Percentiles rank a stretch among this genome's conserved stretches.
Conservation (phyloP, 1,284 basidiomycete genomes). For the Austroboletus niveus region DNA sequence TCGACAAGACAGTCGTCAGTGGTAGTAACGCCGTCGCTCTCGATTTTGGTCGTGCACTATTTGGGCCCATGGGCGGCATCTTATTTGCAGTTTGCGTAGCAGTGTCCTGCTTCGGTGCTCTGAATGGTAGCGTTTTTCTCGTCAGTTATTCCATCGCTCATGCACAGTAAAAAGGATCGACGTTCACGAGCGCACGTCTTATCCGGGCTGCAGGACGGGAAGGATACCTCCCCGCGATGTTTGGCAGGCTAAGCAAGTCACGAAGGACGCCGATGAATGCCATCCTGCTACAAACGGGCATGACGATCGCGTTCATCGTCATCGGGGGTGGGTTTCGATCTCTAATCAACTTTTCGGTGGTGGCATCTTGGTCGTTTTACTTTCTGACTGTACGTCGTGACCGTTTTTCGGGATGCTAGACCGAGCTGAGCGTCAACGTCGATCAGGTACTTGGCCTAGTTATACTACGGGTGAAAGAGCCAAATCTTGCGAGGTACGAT, state of each 20-base stretch:
- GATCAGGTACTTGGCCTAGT: conserved; percentile 81
- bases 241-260: conserved; percentile 70
- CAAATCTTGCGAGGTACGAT: conserved; percentile 73
- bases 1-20: conserved; percentile 78
- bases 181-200: conserved; percentile 82
- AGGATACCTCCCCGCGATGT: conserved; percentile 81
- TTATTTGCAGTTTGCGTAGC: conserved; percentile 91
- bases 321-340: conserved; percentile 87
- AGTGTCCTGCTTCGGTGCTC: conserved; percentile 90
- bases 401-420: not conserved
- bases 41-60: conserved; percentile 87
- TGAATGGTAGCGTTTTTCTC: conserved; percentile 60
- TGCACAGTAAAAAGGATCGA: conserved; percentile 49
- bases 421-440: conserved; percentile 1
- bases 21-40: conserved; percentile 90
- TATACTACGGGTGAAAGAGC: conserved; percentile 88
- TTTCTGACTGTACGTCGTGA: conserved; percentile 74
- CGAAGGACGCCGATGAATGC: conserved; percentile 87
- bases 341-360: conserved; percentile 85
- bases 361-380: conserved; percentile 90
- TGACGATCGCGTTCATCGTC: conserved; percentile 77
- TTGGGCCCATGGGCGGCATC: conserved; percentile 83
- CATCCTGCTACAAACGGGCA: conserved; percentile 68
- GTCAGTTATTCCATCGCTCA: conserved; percentile 7
- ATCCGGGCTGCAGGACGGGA: conserved; percentile 90